Evolutionary conservation across 257 asterid genomes (phyloP).

Genomic region (Lycium barbarum): DNA sequence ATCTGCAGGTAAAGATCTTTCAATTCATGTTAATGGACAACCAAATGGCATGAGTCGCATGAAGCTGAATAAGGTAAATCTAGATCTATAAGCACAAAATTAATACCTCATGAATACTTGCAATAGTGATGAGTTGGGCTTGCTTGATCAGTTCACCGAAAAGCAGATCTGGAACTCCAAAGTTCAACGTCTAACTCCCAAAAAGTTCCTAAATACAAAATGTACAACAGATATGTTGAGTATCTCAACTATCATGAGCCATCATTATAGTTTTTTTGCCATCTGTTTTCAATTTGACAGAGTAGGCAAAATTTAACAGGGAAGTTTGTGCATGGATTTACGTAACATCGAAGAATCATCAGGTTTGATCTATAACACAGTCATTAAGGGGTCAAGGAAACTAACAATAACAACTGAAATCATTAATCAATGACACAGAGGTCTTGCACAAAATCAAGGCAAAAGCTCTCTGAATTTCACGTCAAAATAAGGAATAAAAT

Average conservation of each 20-base stretch:
- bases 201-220: not conserved
- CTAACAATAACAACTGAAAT: not conserved
- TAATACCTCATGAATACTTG: not conserved
- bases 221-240: not conserved
- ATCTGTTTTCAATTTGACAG: not conserved
- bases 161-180: conserved; percentile 16
- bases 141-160: not conserved
- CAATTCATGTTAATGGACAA: not conserved
- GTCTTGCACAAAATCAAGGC: not conserved
- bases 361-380: not conserved
- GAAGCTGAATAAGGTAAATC: conserved; percentile 8
- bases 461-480: not conserved
- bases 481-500: not conserved
- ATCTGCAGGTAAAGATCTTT: not conserved
- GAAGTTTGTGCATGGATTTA: not conserved
- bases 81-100: not conserved
- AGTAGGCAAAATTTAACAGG: not conserved
- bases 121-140: not conserved
- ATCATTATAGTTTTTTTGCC: conserved; percentile 18
- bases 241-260: not conserved
- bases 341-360: not conserved
- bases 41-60: conserved; percentile 11
- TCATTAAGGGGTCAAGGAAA: not conserved
- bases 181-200: not conserved
- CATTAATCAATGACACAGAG: not conserved